Evolutionary conservation across 1,139 yeast species (phyloP).

Genomic region (Trichomonascaceae sp.): DNA sequence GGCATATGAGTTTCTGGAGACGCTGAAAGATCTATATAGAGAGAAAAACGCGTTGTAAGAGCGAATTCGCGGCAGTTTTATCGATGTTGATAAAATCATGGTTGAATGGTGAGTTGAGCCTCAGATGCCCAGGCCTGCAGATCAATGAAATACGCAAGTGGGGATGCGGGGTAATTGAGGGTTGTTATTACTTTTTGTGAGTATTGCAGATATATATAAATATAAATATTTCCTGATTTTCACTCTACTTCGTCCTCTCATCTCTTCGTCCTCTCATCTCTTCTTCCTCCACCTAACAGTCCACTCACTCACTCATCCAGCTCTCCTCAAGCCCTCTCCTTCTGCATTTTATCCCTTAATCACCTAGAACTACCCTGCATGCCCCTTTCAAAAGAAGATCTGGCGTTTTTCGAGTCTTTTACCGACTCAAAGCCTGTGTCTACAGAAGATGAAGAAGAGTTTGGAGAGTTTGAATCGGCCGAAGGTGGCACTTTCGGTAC

Average conservation of each 20-base stretch:
- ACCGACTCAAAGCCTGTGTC: background rate
- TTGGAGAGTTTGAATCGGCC: constrained; percentile 9
- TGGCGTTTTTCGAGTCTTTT: constrained; percentile 13
- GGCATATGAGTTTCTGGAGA: background rate
- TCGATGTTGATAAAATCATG: background rate
- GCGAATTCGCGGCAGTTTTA: background rate
- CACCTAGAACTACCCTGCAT: background rate
- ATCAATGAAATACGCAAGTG: background rate
- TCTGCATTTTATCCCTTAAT: too few relatives aligned
- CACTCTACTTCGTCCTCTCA: background rate
- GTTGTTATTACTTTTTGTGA: background rate
- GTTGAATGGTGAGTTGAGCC: background rate
- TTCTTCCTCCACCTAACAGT: too few relatives aligned
- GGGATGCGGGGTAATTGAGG: background rate
- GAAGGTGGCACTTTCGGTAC: background rate
- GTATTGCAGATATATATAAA: background rate
- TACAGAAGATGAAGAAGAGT: constrained; percentile 10
- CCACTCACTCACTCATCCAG: too few relatives aligned
- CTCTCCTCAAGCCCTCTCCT: too few relatives aligned
- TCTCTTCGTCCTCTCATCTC: too few relatives aligned
- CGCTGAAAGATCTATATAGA: background rate
- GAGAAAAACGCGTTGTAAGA: background rate
- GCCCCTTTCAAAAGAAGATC: constrained; percentile 11
- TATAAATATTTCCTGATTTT: background rate
- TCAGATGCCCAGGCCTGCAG: background rate